Conservation (phyloP, 257 asterid species). For the Nicotiana tabacum region DNA sequence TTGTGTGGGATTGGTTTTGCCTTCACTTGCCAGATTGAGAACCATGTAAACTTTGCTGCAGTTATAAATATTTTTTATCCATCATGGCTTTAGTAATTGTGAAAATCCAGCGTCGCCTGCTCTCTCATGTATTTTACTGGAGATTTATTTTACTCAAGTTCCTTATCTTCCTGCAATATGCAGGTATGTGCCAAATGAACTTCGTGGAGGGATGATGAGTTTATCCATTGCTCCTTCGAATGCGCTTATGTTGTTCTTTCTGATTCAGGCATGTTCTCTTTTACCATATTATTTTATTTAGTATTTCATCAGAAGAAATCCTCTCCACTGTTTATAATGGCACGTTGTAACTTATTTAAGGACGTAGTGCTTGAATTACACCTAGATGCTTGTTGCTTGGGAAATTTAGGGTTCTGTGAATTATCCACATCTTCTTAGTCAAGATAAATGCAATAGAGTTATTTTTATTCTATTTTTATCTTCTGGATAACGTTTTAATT, state of each 20-base stretch:
- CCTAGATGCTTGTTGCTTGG: slow-evolving; percentile 1
- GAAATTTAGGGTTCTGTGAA: not conserved
- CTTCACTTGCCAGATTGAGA: slow-evolving; percentile 92
- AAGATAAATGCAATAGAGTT: not conserved
- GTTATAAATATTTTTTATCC: not conserved
- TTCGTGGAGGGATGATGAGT: slow-evolving; percentile 93
- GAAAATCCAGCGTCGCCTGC: not conserved
- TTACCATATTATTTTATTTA: not conserved
- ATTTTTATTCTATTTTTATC: not conserved
- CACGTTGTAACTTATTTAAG: not conserved
- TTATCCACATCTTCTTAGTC: not conserved
- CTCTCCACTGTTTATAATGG: not conserved
- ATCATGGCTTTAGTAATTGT: not conserved
- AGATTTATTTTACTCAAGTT: slow-evolving; percentile 4
- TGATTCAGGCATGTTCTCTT: slow-evolving; percentile 52
- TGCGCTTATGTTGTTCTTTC: slow-evolving; percentile 50
- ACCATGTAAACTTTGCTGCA: slow-evolving; percentile 48
- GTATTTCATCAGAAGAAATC: not conserved
- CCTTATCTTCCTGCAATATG: slow-evolving; percentile 7
- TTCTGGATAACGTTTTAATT: not conserved
- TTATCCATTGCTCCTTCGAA: slow-evolving; percentile 65
- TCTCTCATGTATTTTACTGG: not conserved
- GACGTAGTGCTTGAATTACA: not conserved
- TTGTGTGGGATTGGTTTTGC: slow-evolving; percentile 68
- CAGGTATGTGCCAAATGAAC: slow-evolving; percentile 91